Conservation (phyloP, 371 early-diverging fungal genomes). For the Dipsacomyces acuminosporus region DNA sequence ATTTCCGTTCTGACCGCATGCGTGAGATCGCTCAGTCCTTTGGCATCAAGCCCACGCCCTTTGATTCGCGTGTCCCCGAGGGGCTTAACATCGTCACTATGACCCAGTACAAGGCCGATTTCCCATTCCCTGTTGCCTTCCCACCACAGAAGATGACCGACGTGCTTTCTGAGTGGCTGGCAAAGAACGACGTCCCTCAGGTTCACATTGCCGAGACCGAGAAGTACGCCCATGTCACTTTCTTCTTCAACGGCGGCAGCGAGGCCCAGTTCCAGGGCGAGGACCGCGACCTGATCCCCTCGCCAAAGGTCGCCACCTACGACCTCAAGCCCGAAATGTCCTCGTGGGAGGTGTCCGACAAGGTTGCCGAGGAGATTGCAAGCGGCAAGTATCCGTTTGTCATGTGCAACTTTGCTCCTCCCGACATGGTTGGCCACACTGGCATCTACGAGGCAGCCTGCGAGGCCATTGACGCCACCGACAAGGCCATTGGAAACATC, state of each 20-base stretch:
- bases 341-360: conserved; percentile 80
- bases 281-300: conserved; percentile 85
- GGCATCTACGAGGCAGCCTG: conserved; percentile 94
- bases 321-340: conserved; percentile 97
- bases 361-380: conserved; percentile 80
- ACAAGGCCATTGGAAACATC: conserved; percentile 91
- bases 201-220: conserved; percentile 99
- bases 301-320: conserved; percentile 97
- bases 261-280: conserved; percentile 87
- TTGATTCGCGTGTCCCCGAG: conserved; percentile 70
- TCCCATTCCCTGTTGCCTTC: conserved; percentile 89
- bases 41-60: conserved; percentile 86
- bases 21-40: conserved; percentile 90
- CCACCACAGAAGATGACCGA: conserved; percentile 94
- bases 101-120: conserved; percentile 98
- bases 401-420: conserved; percentile 99
- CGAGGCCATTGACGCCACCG: conserved; percentile 91
- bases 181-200: conserved; percentile 79
- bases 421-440: conserved; percentile 99
- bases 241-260: conserved; percentile 99
- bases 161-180: conserved; percentile 96
- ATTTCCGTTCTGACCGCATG: conserved; percentile 99
- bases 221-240: conserved; percentile 99
- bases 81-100: conserved; percentile 85
- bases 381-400: conserved; percentile 86